These are phyloP conservation scores for Bocquillonia castaneifolia DNA, from an alignment of 441 rosid species.

Conservation along the genomic window DNA sequence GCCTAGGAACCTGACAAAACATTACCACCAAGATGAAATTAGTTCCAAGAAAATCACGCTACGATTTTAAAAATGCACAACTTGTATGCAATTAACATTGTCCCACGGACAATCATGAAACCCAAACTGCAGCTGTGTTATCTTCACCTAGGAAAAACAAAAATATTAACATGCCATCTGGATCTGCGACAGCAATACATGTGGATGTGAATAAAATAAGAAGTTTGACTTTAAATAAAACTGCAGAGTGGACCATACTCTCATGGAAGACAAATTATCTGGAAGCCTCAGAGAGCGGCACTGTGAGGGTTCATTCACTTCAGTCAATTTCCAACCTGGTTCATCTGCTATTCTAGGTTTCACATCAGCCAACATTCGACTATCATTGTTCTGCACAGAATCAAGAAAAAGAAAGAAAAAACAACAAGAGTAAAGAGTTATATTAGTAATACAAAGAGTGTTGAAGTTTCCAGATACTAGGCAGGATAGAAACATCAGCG, in stretches of 20 bases:
- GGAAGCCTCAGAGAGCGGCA: constrained; percentile 77
- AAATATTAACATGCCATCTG: neutral
- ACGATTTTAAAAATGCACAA: neutral
- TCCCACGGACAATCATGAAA: neutral
- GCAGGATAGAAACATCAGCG: constrained; percentile 9
- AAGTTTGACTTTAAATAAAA: neutral
- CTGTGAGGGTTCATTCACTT: constrained; percentile 70
- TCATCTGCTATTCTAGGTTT: constrained; percentile 72
- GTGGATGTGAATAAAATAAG: neutral
- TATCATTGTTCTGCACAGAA: constrained; percentile 48
- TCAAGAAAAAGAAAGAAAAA: constrained; percentile 21
- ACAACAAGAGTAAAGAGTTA: no score
- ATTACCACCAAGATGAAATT: constrained; percentile 11
- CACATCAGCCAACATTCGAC: constrained; percentile 49
- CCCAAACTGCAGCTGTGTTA: constrained; percentile 2
- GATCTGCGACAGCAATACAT: neutral
- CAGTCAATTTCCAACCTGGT: constrained; percentile 67
- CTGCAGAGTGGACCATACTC: constrained; percentile 41
- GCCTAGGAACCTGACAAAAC: constrained; percentile 58
- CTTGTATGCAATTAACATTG: neutral
- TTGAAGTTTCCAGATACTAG: neutral
- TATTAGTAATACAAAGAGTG: neutral
- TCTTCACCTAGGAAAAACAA: neutral
- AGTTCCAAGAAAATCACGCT: constrained; percentile 11
- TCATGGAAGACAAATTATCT: constrained; percentile 52